phyloP scores from a whole-genome alignment of 2,329 filamentous ascomycete species.

The Monosporascus sp. region DNA sequence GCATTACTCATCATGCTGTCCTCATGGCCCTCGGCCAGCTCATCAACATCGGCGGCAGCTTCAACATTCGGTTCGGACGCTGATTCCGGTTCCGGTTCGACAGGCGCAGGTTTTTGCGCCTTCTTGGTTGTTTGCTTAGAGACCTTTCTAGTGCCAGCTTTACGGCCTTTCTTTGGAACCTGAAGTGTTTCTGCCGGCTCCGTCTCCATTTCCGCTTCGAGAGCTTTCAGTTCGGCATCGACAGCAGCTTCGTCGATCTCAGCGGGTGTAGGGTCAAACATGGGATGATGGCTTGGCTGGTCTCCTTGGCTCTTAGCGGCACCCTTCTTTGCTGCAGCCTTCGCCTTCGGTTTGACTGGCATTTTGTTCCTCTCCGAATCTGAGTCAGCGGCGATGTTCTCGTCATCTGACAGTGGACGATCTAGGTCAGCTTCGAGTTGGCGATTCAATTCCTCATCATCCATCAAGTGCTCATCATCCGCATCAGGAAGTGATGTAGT shows the following conservation, averaged over 20 bases:
- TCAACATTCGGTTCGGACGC: conserved; percentile 12
- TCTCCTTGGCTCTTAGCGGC: conserved; percentile 23
- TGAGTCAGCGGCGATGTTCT: conserved; percentile 41
- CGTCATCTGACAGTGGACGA: conserved; percentile 47
- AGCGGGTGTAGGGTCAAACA: conserved; percentile 45
- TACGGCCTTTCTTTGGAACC: conserved; percentile 50
- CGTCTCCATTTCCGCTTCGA: conserved; percentile 44
- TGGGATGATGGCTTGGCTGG: conserved; percentile 34
- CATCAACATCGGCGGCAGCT: conserved; percentile 18
- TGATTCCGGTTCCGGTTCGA: conserved; percentile 17
- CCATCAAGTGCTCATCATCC: conserved; percentile 38
- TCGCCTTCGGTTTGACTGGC: conserved; percentile 24
- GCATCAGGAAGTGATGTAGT: conserved; percentile 28
- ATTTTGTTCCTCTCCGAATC: conserved; percentile 37
- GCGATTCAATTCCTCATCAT: conserved; percentile 62
- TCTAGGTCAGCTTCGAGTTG: conserved; percentile 62
- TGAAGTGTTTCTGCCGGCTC: conserved; percentile 34
- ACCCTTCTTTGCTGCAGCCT: conserved; percentile 21
- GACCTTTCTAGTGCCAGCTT: conserved; percentile 41
- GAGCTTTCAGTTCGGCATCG: conserved; percentile 44
- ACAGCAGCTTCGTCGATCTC: conserved; percentile 42
- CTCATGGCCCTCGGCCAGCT: conserved; percentile 30
- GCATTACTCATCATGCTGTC: conserved; percentile 36
- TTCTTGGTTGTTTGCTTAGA: conserved; percentile 47
- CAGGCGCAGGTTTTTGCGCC: conserved; percentile 28